Base-by-base conservation (phyloP, 176 grass and related monocot species). In the Chloris gayana region DNA sequence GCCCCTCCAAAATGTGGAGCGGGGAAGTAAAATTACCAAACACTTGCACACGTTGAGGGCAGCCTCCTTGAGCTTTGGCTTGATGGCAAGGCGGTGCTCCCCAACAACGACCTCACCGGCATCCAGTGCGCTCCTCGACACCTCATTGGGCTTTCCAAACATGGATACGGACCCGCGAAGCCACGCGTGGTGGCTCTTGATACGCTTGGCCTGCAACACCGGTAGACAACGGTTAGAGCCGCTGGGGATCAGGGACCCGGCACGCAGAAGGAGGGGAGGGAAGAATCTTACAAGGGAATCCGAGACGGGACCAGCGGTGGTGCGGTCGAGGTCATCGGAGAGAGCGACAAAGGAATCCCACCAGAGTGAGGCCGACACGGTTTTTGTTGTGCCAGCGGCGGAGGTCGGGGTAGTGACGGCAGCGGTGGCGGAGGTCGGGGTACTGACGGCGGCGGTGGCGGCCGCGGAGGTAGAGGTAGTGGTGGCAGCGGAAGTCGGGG, bases 331-430 rank as follows among this genome's bases (percentile, higher is more conserved):
- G 47, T 98, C 95, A 69, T 92, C 92, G 77, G 85, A 87, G 77
- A 98, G 90, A 69, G 7, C 38, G 53, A 91, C 77, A 86, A 98
- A 98, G 22, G 92, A 72, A 31, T 92, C 95, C 95, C 95, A 98
- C 95, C 92, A 98, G 14, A 94, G 80, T n/a, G 90, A 91, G 22
- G 87, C 80, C 10, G 82, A 38, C 42, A 84, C 82, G 9, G 78
- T 47, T 56, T 87, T 94, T 34, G 76, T 86, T 21, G 58, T 58
- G 44, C 57, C 57, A 2, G 21, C n/a, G 41, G 32, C 39, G 29
- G 51, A 30, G 17, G 79, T 4, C 17, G 50, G 50, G 50, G 50
- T 54, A 54, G 18, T 54, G 17, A 22, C 50, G 19, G 50, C 4
- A 17, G 49, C 49, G 3, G 45, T 13, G 5, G 39, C 47, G 31